Base-by-base conservation (phyloP, 1,284 basidiomycete species). In the Phellopilus nigrolimitatus region DNA sequence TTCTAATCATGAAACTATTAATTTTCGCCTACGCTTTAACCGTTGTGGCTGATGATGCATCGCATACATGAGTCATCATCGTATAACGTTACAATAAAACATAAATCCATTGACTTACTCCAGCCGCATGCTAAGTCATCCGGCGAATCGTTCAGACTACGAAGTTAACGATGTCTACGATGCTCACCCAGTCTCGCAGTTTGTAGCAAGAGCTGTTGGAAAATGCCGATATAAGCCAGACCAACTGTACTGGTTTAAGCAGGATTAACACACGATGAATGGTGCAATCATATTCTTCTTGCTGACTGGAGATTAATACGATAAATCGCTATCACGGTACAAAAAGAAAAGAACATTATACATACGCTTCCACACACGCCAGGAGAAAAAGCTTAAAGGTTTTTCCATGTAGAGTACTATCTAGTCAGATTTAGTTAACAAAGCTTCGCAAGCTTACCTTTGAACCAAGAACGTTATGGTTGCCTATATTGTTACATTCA, bases 381-480 rank as follows among this genome's bases (percentile, higher is more conserved):
- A 54, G 9, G 53, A 41, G 31, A 50, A 54, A 37, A 54, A 45
- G 27, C 53, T 54, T 21, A 22, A 39, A 27, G 19, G 34, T 15
- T 8, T 37, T 17, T 15, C 34, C n/a, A 34, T 6, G 9, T 24
- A 7, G 24, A 31, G 7, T 19, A 31, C 10, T 15, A n/a, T 4
- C 17, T 30, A 15, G 21, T 12, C 8, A 15, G 17, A 44, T 28
- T 5, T 28, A 17, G 12, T 8, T 34, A 17, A 19, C 6, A 31
- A 24, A 17, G 31, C 12, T 2, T 21, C 3, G 33, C 7, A 15
- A 25, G 13, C 28, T 21, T 54, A 47, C 53, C 53, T 41, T 33
- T 54, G 53, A 25, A 42, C 48, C 22, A 50, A 49, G 36, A 54
- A 54, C 3, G 53, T 54, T 24, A 54, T 54, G 2, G 53, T 49